Evolutionary conservation across 306 rosid genomes (phyloP).

Genomic region (Cucumis melo): DNA sequence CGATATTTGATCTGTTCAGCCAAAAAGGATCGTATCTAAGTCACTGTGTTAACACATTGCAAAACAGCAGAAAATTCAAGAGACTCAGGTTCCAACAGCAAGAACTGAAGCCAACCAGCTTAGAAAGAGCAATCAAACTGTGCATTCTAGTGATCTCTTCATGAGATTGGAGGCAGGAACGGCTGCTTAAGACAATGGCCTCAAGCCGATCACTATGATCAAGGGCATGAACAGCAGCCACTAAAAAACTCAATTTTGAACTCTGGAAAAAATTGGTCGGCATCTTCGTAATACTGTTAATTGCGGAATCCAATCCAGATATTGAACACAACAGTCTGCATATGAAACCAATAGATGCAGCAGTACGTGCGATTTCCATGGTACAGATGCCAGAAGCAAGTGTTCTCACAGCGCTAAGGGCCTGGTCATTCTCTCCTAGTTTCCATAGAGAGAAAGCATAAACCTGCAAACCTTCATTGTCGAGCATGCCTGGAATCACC

Average conservation of each 20-base stretch:
- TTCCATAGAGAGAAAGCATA: conserved; percentile 76
- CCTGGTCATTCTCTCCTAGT: conserved; percentile 50
- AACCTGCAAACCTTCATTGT: conserved; percentile 53
- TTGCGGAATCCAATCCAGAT: conserved; percentile 56
- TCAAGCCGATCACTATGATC: conserved; percentile 48
- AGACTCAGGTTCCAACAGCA: conserved; percentile 5
- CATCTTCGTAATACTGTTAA: conserved; percentile 49
- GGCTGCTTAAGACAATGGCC: conserved; percentile 43
- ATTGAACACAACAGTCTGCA: conserved; percentile 52
- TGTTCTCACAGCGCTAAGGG: conserved; percentile 45
- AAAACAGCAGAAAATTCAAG: conserved; percentile 3
- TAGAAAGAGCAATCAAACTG: conserved; percentile 65
- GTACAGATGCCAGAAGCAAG: conserved; percentile 43
- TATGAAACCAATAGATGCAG: conserved; percentile 52
- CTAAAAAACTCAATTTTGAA: conserved; percentile 56
- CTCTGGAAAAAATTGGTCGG: conserved; percentile 62
- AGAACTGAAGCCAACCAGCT: conserved; percentile 41
- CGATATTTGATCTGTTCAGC: conserved; percentile 49
- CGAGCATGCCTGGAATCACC: conserved; percentile 51
- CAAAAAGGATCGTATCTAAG: neutral
- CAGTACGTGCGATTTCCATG: conserved; percentile 34
- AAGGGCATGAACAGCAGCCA: conserved; percentile 68
- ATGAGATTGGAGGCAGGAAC: conserved; percentile 30
- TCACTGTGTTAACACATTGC: neutral
- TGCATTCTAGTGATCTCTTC: conserved; percentile 72